Base-by-base conservation (phyloP, 23 red algal genomes). In the Gracilaria gracilis region DNA sequence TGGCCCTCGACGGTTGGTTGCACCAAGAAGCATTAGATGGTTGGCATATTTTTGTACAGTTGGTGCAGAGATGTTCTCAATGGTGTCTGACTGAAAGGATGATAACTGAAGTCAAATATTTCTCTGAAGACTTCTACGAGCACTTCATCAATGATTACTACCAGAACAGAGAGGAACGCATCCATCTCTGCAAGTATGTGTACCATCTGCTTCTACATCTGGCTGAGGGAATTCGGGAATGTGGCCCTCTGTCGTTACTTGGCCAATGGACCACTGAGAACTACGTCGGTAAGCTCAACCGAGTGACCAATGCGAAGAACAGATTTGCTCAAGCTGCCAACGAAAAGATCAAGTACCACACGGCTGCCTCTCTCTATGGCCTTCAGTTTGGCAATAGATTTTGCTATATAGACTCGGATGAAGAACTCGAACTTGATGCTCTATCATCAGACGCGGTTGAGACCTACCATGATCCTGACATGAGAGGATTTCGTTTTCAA, bases 181-280 rank as follows among this genome's bases (percentile, higher is more conserved):
- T 79, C 27, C 74, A 79, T 50, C 15, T 51, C 2, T 79, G 74
- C 74, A 50, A 57, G 13, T 79, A 79, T 20, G 74, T 79, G 9
- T 79, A 79, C 23, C 74, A 79, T 51, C 20, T 79, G 37, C 16
- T 39, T 23, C 38, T n/a, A 2, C 74, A 79, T 42, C 74, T 79
- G 9, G 74, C 8, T 50, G 6, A 79, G 2, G 6, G 42, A 13
- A 79, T 79, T 31, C 29, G 74, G 6, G 39, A 50, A 5, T 28
- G 28, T 57, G 74, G 39, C 4, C 74, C 74, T n/a, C 4, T 53
- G 2, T 79, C 74, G 46, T 20, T 79, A 9, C 13, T 79, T 5
- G 39, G 46, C 4, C 39, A 79, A 79, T 79, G 42, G 5, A 54
- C 34, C 24, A 79, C 50, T 9, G 74, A 79, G 42, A 79, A 79